Conservation (phyloP, 2,329 filamentous ascomycete species). For the Ciborinia camelliae region DNA sequence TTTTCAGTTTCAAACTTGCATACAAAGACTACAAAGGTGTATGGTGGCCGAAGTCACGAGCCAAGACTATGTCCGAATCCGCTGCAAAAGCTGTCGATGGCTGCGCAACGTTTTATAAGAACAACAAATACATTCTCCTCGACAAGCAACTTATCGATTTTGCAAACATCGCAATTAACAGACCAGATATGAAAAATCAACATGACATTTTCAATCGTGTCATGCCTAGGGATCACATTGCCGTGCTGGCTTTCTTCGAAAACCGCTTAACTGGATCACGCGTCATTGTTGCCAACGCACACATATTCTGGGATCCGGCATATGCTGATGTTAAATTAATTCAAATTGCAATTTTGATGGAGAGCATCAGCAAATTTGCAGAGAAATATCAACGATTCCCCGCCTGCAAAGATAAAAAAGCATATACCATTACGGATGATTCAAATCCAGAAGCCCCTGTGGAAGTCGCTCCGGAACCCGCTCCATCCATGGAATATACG, state of each 20-base stretch:
- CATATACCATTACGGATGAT: slow-evolving; percentile 40
- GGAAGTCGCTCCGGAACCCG: slow-evolving; percentile 61
- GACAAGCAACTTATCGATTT: slow-evolving; percentile 96
- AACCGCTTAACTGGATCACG: slow-evolving; percentile 86
- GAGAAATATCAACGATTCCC: slow-evolving; percentile 81
- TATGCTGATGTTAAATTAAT: slow-evolving; percentile 94
- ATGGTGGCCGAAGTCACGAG: slow-evolving; percentile 85
- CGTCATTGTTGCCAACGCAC: slow-evolving; percentile 88
- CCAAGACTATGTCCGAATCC: slow-evolving; percentile 86
- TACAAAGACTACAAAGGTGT: slow-evolving; percentile 90
- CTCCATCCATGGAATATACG: slow-evolving; percentile 81
- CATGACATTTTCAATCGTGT: slow-evolving; percentile 98
- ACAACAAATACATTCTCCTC: slow-evolving; percentile 86
- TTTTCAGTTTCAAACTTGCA: slow-evolving; percentile 81
- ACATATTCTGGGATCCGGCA: slow-evolving; percentile 90
- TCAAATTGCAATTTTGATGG: slow-evolving; percentile 93
- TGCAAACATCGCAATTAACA: slow-evolving; percentile 84
- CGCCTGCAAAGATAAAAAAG: slow-evolving; percentile 72
- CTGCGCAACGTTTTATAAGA: slow-evolving; percentile 95
- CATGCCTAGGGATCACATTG: slow-evolving; percentile 98
- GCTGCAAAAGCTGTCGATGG: slow-evolving; percentile 90
- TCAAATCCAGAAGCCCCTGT: slow-evolving; percentile 46
- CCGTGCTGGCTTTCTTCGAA: slow-evolving; percentile 86
- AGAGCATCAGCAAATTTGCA: slow-evolving; percentile 80
- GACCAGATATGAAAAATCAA: slow-evolving; percentile 94